These are phyloP conservation scores for Boletus vinaceobasis DNA, from an alignment of 768 basidiomycete genomes.

Conservation along the genomic window DNA sequence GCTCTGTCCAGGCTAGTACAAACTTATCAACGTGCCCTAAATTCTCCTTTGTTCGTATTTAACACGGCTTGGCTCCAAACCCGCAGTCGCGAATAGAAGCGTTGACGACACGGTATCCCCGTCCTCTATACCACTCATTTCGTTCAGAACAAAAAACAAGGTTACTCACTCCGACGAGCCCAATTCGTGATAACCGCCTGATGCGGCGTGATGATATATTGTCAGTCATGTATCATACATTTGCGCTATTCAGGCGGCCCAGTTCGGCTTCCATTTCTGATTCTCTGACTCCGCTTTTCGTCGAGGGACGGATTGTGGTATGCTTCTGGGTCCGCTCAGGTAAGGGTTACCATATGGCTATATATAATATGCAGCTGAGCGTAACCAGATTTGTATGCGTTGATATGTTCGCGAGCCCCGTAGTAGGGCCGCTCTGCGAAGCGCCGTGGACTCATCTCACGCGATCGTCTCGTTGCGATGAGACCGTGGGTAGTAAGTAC, in stretches of 20 bases:
- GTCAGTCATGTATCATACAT: not conserved
- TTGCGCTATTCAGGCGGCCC: slow-evolving; percentile 8
- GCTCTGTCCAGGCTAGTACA: not conserved
- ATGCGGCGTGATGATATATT: not conserved
- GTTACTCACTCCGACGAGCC: not conserved
- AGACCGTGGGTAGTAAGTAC: not conserved
- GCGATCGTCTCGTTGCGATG: not conserved
- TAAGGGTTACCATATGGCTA: not conserved
- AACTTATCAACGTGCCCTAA: not conserved
- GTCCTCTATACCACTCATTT: not conserved
- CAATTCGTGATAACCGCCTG: not conserved
- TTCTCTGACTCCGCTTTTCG: slow-evolving; percentile 7
- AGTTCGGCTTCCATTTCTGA: slow-evolving; percentile 3
- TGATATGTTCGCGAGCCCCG: not conserved
- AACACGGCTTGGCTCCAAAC: not conserved
- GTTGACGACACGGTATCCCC: not conserved
- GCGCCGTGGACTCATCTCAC: not conserved
- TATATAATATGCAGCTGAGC: not conserved
- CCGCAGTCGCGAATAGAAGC: slow-evolving; percentile 4
- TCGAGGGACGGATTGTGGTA: slow-evolving; percentile 6
- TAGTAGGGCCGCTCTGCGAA: not conserved
- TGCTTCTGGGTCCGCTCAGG: not conserved
- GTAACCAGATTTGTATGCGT: not conserved
- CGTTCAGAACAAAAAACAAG: not conserved
- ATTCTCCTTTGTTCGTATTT: not conserved